Conservation (phyloP, 495 filamentous ascomycete species). For the Aspergillus nidulans region DNA sequence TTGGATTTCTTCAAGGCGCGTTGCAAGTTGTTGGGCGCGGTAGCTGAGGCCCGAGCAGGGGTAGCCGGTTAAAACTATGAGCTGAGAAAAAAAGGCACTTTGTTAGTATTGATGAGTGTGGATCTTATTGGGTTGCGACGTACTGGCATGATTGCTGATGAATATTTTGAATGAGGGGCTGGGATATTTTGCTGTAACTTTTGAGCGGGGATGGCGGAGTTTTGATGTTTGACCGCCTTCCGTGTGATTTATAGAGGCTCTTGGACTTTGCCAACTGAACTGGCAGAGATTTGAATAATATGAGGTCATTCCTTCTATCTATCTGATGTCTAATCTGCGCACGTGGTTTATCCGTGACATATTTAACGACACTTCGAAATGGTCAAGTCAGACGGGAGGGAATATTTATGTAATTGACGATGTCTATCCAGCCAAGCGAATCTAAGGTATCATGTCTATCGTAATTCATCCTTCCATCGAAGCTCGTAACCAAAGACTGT, state of each 20-base stretch:
- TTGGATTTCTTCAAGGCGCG: constrained; percentile 38
- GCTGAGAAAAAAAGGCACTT: constrained; percentile 45
- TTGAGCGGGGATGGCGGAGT: not conserved
- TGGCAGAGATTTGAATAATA: too few relatives aligned
- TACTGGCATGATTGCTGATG: not conserved
- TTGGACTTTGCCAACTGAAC: too few relatives aligned
- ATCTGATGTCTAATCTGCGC: too few relatives aligned
- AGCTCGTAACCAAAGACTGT: constrained; percentile 81
- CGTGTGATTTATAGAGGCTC: not conserved
- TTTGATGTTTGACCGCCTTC: not conserved
- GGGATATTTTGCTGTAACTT: not conserved
- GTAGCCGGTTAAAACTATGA: constrained; percentile 89
- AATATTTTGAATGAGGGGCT: not conserved
- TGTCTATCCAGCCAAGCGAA: constrained; percentile 3
- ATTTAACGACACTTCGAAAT: too few relatives aligned
- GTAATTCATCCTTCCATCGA: constrained; percentile 31
- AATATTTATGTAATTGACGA: not conserved
- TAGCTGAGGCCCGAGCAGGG: constrained; percentile 91
- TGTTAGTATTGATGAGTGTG: not conserved
- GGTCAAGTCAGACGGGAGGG: not conserved
- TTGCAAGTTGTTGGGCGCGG: constrained; percentile 72
- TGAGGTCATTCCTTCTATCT: too few relatives aligned
- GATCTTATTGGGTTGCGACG: not conserved
- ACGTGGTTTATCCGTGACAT: too few relatives aligned
- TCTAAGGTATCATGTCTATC: constrained; percentile 17